phyloP scores from a whole-genome alignment of 495 filamentous ascomycete species.

The Penicillium mononematosum region DNA sequence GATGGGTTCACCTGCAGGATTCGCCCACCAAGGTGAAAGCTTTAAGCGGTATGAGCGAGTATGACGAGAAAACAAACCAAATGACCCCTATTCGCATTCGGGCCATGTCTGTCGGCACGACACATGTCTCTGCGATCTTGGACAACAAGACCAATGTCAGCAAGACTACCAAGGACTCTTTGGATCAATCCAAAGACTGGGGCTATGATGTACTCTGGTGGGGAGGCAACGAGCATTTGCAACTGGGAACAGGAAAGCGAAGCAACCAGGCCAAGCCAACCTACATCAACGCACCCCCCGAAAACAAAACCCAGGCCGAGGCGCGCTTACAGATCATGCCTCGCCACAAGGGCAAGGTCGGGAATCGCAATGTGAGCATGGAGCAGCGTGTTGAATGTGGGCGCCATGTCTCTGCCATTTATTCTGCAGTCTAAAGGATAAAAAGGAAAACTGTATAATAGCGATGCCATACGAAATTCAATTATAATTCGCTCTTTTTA shows the following conservation, averaged over 20 bases:
- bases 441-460: conserved; percentile 30
- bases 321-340: conserved; percentile 88
- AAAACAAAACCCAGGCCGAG: conserved; percentile 51
- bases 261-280: conserved; percentile 71
- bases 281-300: conserved; percentile 75
- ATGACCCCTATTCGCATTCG: conserved; percentile 75
- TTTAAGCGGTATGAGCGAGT: conserved; percentile 80
- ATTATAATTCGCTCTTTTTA: conserved; percentile 6
- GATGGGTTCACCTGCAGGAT: conserved; percentile 85
- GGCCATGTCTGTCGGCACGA: conserved; percentile 68
- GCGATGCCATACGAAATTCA: conserved; percentile 15
- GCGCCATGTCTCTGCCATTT: conserved; percentile 78
- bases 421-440: conserved; percentile 41
- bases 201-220: conserved; percentile 87
- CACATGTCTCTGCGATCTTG: conserved; percentile 77
- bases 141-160: conserved; percentile 67
- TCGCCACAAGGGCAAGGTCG: conserved; percentile 62
- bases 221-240: conserved; percentile 91
- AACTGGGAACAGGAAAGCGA: conserved; percentile 86
- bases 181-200: conserved; percentile 60
- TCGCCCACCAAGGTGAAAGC: conserved; percentile 78
- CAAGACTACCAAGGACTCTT: conserved; percentile 44
- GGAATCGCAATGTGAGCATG: conserved; percentile 64
- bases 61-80: conserved; percentile 65
- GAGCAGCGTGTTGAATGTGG: conserved; percentile 92